A percentile compares a stretch with the other conserved stretches of the same genome.
These are phyloP conservation scores for Angomonas ambiguus DNA, from an alignment of 208 protist genomes.

Conservation along the genomic window DNA sequence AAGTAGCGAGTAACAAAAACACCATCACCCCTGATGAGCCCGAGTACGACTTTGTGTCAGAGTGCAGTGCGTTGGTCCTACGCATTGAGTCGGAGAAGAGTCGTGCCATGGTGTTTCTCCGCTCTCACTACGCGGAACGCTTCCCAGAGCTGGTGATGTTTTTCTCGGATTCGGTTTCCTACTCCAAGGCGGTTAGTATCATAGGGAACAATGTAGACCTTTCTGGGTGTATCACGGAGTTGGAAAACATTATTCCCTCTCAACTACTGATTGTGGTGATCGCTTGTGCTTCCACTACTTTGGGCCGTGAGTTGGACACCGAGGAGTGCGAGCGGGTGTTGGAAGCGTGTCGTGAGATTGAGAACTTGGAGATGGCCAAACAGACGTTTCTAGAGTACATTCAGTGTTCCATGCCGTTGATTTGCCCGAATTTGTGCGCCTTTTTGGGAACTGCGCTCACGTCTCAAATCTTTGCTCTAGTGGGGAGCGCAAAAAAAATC, in stretches of 20 bases:
- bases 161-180: slow-evolving; percentile 79
- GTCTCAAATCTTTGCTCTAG: slow-evolving; percentile 87
- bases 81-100: slow-evolving; percentile 89
- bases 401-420: slow-evolving; percentile 86
- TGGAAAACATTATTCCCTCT: slow-evolving; percentile 80
- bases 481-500: slow-evolving; percentile 67
- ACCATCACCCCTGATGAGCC: slow-evolving; percentile 76
- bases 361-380: slow-evolving; percentile 88
- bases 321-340: slow-evolving; percentile 62
- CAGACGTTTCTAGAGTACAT: slow-evolving; percentile 92
- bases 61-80: slow-evolving; percentile 81
- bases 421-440: slow-evolving; percentile 89
- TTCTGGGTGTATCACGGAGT: slow-evolving; percentile 46
- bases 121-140: slow-evolving; percentile 79
- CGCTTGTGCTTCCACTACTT: slow-evolving; percentile 84
- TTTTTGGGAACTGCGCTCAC: slow-evolving; percentile 90
- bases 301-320: slow-evolving; percentile 47
- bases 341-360: slow-evolving; percentile 87
- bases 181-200: slow-evolving; percentile 78
- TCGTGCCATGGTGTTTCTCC: slow-evolving; percentile 79
- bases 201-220: slow-evolving; percentile 85
- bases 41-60: slow-evolving; percentile 88
- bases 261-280: slow-evolving; percentile 85
- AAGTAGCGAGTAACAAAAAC: slow-evolving; percentile 58
- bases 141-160: slow-evolving; percentile 91